phyloP scores from a whole-genome alignment of 164 flowering plant genomes.

The Malania oleifera region DNA sequence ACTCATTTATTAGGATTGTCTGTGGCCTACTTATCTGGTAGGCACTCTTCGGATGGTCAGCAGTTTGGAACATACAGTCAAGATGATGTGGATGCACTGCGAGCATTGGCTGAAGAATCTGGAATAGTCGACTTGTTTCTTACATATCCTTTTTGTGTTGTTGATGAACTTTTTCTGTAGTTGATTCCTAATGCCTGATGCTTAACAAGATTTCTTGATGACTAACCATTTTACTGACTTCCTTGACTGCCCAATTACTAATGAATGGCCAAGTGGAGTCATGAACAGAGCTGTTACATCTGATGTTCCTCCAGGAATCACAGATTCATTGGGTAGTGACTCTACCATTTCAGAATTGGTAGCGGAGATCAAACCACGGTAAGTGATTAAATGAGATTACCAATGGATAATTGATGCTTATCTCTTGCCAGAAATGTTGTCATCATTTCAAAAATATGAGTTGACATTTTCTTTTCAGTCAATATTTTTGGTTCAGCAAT shows the following conservation, averaged over 20 bases:
- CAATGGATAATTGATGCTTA: constrained; percentile 1
- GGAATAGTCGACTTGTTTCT: constrained; percentile 78
- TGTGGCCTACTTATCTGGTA: constrained; percentile 88
- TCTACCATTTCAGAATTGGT: constrained; percentile 65
- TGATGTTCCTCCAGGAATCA: constrained; percentile 52
- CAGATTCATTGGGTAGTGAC: constrained; percentile 51
- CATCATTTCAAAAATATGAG: no score
- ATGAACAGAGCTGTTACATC: constrained; percentile 47
- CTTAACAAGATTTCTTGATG: not conserved
- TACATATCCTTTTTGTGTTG: constrained; percentile 70
- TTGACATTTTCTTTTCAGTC: no score
- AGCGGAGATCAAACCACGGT: constrained; percentile 94
- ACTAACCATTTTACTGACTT: constrained; percentile 16
- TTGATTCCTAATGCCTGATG: not conserved
- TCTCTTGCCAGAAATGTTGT: not conserved
- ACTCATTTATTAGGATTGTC: constrained; percentile 54
- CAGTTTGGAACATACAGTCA: constrained; percentile 65
- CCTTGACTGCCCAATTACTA: constrained; percentile 70
- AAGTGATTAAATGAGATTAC: constrained; percentile 17
- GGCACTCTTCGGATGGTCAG: constrained; percentile 43
- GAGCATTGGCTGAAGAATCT: constrained; percentile 90
- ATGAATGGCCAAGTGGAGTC: constrained; percentile 93
- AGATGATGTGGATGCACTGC: constrained; percentile 86
- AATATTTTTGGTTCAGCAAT: no score
- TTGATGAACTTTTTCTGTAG: not conserved